Evolutionary conservation across 345 rosid species (phyloP).

Genomic region (Aegle marmelos): DNA sequence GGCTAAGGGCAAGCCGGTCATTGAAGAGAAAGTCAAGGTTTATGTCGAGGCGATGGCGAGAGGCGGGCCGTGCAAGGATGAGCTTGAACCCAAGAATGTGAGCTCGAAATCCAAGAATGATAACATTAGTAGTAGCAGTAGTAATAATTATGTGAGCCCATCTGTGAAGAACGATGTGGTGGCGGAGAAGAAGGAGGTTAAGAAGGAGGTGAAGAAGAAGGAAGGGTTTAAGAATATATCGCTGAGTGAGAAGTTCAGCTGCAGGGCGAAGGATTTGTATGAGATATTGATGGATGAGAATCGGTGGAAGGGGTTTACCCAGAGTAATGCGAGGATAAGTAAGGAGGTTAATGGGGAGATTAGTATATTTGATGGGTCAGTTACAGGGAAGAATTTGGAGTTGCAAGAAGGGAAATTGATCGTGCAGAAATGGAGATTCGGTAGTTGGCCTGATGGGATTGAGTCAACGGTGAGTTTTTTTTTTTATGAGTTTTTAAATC

Average conservation of each 20-base stretch:
- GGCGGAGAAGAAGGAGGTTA: constrained; percentile 38
- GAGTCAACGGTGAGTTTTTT: constrained; percentile 72
- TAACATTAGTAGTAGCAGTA: not conserved
- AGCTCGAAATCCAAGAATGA: constrained; percentile 34
- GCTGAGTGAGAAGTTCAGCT: constrained; percentile 83
- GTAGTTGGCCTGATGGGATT: constrained; percentile 95
- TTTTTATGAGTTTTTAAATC: not conserved
- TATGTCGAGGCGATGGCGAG: constrained; percentile 73
- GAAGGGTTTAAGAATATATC: constrained; percentile 70
- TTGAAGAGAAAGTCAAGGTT: constrained; percentile 65
- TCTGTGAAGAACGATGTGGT: constrained; percentile 27
- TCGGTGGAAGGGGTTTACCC: constrained; percentile 93
- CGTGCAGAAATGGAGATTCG: constrained; percentile 91
- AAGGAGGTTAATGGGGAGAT: constrained; percentile 81
- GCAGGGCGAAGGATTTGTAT: constrained; percentile 73
- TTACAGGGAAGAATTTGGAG: constrained; percentile 72
- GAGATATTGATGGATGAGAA: constrained; percentile 99
- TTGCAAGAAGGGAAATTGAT: constrained; percentile 86
- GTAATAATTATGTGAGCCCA: not conserved
- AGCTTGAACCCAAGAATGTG: constrained; percentile 65
- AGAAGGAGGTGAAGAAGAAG: constrained; percentile 37
- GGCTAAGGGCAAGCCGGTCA: constrained; percentile 61
- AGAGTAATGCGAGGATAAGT: constrained; percentile 87
- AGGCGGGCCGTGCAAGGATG: constrained; percentile 88
- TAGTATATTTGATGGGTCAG: constrained; percentile 90